phyloP scores from a whole-genome alignment of 208 protist species.

The Leishmania mexicana region DNA sequence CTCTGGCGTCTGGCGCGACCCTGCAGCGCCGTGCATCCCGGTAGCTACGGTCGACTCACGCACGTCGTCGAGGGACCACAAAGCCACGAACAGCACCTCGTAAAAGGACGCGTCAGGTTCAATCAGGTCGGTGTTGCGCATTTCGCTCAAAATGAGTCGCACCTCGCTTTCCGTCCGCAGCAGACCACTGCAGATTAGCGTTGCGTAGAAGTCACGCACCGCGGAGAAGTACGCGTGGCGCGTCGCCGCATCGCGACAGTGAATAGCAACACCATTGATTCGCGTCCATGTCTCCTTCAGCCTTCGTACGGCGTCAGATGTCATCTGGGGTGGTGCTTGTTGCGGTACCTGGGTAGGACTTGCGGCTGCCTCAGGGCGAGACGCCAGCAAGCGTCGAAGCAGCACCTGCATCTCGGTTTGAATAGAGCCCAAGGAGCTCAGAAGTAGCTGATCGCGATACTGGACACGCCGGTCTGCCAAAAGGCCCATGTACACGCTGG shows the following conservation, averaged over 20 bases:
- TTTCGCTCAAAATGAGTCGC: slow-evolving; percentile 49
- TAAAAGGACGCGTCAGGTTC: slow-evolving; percentile 54
- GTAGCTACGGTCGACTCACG: neutral
- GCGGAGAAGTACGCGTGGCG: slow-evolving; percentile 4
- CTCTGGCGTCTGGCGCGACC: neutral
- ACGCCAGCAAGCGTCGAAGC: slow-evolving; percentile 4
- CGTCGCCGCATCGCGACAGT: neutral
- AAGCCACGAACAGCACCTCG: slow-evolving; percentile 38
- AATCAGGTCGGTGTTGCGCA: slow-evolving; percentile 51
- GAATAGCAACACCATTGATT: slow-evolving; percentile 3
- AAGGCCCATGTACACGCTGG: slow-evolving; percentile 4
- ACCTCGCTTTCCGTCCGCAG: slow-evolving; percentile 40
- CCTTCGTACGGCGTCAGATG: slow-evolving; percentile 13
- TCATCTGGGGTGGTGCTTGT: slow-evolving; percentile 10
- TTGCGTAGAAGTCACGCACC: slow-evolving; percentile 55
- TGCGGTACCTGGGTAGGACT: neutral
- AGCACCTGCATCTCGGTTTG: slow-evolving; percentile 8
- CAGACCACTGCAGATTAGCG: slow-evolving; percentile 46
- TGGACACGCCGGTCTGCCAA: slow-evolving; percentile 21
- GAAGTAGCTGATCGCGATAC: slow-evolving; percentile 21
- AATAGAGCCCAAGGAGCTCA: neutral
- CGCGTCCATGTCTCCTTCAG: slow-evolving; percentile 39
- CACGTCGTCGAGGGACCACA: slow-evolving; percentile 16
- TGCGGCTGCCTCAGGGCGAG: neutral
- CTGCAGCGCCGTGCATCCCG: neutral